Evolutionary conservation across 192 early-diverging fungal genomes (phyloP).

Genomic region (Coemansia sp.): DNA sequence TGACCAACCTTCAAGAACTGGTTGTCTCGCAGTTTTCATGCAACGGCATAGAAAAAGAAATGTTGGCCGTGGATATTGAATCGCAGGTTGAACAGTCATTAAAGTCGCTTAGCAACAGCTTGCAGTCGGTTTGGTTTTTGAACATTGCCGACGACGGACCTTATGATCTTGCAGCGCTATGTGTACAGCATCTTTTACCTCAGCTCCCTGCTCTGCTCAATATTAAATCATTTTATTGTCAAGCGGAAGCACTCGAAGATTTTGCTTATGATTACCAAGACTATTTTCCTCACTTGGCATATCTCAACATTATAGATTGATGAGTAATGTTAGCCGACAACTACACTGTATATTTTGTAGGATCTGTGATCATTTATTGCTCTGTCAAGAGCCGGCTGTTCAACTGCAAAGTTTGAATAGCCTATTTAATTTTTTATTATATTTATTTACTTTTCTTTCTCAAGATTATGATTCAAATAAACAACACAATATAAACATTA

Average conservation of each 20-base stretch:
- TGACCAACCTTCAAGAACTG: conserved; percentile 7
- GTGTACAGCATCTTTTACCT: background rate
- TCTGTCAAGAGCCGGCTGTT: too few relatives aligned
- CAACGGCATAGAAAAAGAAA: background rate
- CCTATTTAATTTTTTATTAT: background rate
- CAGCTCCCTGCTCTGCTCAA: background rate
- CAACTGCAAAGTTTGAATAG: too few relatives aligned
- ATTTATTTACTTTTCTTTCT: too few relatives aligned
- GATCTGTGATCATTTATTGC: too few relatives aligned
- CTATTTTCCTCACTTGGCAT: conserved; percentile 1
- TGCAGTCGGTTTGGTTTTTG: background rate
- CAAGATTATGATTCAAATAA: too few relatives aligned
- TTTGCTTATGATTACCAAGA: background rate
- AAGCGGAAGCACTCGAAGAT: background rate
- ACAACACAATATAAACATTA: too few relatives aligned
- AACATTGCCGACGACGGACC: conserved; percentile 5
- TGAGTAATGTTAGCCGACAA: background rate
- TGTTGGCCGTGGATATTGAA: background rate
- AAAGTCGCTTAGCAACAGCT: background rate
- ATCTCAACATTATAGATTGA: background rate
- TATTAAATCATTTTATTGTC: background rate
- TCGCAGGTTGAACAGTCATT: background rate
- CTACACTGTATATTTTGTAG: background rate
- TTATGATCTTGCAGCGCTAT: background rate
- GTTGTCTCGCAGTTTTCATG: conserved; percentile 5